Conservation (phyloP, 768 basidiomycete species). For the Trametes meyenii region DNA sequence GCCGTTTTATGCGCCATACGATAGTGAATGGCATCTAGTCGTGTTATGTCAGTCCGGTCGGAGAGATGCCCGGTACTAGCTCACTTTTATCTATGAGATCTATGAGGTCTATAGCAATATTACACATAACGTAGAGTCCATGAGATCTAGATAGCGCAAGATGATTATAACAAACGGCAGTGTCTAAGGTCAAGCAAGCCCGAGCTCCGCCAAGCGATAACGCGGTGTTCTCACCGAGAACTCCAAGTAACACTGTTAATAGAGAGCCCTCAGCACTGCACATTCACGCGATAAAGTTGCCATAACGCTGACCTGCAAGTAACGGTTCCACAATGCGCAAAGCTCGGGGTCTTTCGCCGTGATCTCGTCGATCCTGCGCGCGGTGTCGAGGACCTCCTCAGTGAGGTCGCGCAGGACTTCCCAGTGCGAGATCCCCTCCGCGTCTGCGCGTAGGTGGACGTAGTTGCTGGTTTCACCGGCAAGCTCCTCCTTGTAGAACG, state of each 20-base stretch:
- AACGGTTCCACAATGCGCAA: slow-evolving; percentile 10
- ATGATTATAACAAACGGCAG: neutral
- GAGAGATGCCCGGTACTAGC: too few species aligned
- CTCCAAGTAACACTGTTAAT: slow-evolving; percentile 7
- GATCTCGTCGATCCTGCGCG: slow-evolving; percentile 8
- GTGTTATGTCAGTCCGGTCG: too few species aligned
- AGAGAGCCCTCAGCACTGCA: neutral
- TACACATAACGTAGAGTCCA: neutral
- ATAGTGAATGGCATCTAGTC: too few species aligned
- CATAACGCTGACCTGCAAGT: slow-evolving; percentile 6
- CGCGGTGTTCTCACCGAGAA: slow-evolving; percentile 18
- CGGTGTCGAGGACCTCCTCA: slow-evolving; percentile 21
- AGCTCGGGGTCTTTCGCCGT: slow-evolving; percentile 10
- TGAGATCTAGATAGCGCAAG: neutral
- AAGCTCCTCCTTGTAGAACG: slow-evolving; percentile 28
- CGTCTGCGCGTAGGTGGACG: slow-evolving; percentile 22
- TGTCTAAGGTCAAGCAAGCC: neutral
- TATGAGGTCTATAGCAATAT: neutral
- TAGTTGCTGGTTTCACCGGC: slow-evolving; percentile 26
- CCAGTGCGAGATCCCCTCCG: slow-evolving; percentile 6
- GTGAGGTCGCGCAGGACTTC: slow-evolving; percentile 16
- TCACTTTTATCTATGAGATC: too few species aligned
- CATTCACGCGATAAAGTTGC: neutral
- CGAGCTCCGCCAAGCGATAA: slow-evolving; percentile 16
- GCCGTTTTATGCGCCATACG: too few species aligned